Percentiles rank a stretch among this genome's conserved stretches.
Evolutionary conservation across 1,284 basidiomycete species (phyloP).

Genomic region (Rhodotorula sp.): DNA sequence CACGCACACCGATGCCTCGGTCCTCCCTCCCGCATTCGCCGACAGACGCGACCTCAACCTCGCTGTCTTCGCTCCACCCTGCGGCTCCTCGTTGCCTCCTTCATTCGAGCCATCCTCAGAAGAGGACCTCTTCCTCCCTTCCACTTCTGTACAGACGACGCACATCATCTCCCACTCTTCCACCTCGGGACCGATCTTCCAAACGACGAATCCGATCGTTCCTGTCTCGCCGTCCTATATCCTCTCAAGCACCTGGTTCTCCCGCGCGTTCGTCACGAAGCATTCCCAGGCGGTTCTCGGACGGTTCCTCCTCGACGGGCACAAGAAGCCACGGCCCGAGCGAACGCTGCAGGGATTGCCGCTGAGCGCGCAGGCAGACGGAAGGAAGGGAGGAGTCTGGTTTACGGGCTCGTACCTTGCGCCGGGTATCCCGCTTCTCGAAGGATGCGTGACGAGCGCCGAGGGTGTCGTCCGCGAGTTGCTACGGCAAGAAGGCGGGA

Average conservation of each 20-base stretch:
- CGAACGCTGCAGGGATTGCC: conserved; percentile 1
- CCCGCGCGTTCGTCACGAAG: conserved; percentile 61
- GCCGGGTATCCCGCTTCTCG: conserved; percentile 61
- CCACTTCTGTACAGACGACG: conserved; percentile 52
- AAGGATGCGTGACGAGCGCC: conserved; percentile 64
- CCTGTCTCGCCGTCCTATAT: conserved; percentile 55
- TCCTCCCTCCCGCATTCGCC: conserved; percentile 55
- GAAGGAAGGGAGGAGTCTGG: conserved; percentile 52
- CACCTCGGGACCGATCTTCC: conserved; percentile 53
- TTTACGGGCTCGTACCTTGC: conserved; percentile 61
- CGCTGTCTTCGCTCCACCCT: conserved; percentile 40
- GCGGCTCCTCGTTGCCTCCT: background rate
- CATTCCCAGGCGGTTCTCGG: conserved; percentile 57
- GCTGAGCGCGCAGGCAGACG: background rate
- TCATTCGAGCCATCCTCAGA: background rate
- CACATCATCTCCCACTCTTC: conserved; percentile 53
- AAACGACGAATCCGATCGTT: conserved; percentile 71
- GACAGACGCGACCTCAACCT: conserved; percentile 68
- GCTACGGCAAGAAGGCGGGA: background rate
- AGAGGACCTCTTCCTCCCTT: background rate
- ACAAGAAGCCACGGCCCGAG: too few species aligned
- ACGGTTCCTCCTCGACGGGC: conserved; percentile 45
- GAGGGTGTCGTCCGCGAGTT: conserved; percentile 53
- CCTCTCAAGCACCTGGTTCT: conserved; percentile 60
- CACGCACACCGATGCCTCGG: conserved; percentile 62